Percentiles rank a stretch among this genome's conserved stretches.
Conservation (phyloP, 2,329 filamentous ascomycete species). For the Talaromyces sp. region DNA sequence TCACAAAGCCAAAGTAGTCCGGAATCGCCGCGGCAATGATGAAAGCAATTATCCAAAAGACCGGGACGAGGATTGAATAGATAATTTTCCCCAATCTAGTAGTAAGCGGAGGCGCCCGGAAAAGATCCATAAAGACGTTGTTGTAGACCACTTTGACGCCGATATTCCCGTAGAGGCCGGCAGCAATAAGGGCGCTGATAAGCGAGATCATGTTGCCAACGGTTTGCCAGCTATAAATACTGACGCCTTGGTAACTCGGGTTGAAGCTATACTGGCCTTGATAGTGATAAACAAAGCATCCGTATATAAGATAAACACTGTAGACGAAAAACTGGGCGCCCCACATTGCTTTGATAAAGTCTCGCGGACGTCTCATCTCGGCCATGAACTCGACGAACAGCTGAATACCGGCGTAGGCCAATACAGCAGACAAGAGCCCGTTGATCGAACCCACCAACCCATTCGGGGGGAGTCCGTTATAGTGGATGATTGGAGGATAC, state of each 20-base stretch:
- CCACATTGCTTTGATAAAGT: conserved; percentile 47
- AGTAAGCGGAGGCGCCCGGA: conserved; percentile 35
- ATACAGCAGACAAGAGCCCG: conserved; percentile 52
- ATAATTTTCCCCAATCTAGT: conserved; percentile 35
- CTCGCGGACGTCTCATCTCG: conserved; percentile 46
- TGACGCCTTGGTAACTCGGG: conserved; percentile 14
- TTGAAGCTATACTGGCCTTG: conserved; percentile 40
- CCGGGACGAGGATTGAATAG: conserved; percentile 31
- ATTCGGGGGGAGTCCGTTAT: conserved; percentile 38
- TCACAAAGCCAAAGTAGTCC: conserved; percentile 33
- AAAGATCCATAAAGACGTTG: conserved; percentile 38
- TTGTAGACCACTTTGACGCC: conserved; percentile 42
- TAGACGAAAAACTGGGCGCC: conserved; percentile 46
- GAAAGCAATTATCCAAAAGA: conserved; percentile 43
- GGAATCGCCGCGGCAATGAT: conserved; percentile 42
- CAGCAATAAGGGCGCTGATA: conserved; percentile 30
- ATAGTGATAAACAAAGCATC: conserved; percentile 43
- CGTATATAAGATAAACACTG: conserved; percentile 44
- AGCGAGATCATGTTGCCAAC: conserved; percentile 26
- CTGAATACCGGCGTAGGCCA: conserved; percentile 55
- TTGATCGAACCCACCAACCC: conserved; percentile 43
- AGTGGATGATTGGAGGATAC: conserved; percentile 33
- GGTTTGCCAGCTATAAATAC: conserved; percentile 28
- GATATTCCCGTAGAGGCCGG: conserved; percentile 37
- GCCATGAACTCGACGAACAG: conserved; percentile 56